A percentile compares a stretch with the other conserved stretches of the same genome.
Evolutionary conservation across 495 filamentous ascomycete species (phyloP).

Genomic region (Xanthoparmelia taractica): DNA sequence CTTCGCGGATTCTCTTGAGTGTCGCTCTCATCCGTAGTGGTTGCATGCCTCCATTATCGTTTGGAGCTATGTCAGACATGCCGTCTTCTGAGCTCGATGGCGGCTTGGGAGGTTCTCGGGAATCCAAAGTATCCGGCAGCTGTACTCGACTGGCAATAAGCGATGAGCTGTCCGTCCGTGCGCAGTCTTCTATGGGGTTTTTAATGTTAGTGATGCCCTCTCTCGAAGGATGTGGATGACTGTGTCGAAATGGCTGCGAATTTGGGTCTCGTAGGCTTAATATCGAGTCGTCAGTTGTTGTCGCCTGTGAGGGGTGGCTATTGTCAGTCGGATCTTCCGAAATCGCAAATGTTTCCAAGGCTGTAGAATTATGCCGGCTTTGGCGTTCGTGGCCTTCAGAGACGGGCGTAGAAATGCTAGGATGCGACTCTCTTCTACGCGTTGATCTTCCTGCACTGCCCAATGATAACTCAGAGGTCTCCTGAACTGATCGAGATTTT

Average conservation of each 20-base stretch:
- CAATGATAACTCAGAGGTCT: constrained; percentile 3
- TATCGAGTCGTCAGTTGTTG: constrained; percentile 19
- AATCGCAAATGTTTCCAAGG: neutral
- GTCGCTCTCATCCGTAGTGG: constrained; percentile 11
- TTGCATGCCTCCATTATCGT: constrained; percentile 2
- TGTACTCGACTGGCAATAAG: neutral
- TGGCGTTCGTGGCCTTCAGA: neutral
- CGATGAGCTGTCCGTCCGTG: neutral
- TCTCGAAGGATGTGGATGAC: neutral
- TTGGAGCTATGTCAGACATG: constrained; percentile 14
- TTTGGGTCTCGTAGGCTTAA: constrained; percentile 16
- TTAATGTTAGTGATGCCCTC: neutral
- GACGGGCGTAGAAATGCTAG: neutral
- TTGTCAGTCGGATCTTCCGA: constrained; percentile 7
- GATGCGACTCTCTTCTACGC: neutral
- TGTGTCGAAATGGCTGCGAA: constrained; percentile 11
- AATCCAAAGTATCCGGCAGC: constrained; percentile 9
- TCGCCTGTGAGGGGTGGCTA: constrained; percentile 19
- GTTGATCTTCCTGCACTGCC: neutral
- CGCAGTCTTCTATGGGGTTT: neutral
- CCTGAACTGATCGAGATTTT: neutral
- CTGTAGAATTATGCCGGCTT: neutral
- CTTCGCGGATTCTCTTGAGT: constrained; percentile 18
- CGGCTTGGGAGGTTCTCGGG: constrained; percentile 16
- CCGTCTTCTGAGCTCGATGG: constrained; percentile 4